Evolutionary conservation across 2,329 filamentous ascomycete genomes (phyloP).

Genomic region (Dissoconium aciculare): DNA sequence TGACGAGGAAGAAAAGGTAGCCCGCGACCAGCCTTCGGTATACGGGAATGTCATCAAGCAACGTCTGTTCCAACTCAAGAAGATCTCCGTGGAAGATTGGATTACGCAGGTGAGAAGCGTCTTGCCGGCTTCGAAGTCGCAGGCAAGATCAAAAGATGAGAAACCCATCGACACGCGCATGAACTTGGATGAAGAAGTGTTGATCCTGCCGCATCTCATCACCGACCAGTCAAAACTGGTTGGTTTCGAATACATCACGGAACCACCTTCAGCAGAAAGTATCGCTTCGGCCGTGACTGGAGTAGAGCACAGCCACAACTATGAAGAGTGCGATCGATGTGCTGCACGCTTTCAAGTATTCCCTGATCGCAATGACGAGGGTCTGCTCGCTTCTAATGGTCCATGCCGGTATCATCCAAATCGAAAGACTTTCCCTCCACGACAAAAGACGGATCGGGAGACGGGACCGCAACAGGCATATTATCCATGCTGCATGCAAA

Average conservation of each 20-base stretch:
- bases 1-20: conserved; percentile 65
- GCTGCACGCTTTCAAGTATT: conserved; percentile 79
- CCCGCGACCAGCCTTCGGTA: conserved; percentile 50
- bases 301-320: conserved; percentile 53
- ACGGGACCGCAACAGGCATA: conserved; percentile 42
- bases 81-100: conserved; percentile 61
- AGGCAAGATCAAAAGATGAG: conserved; percentile 11
- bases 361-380: conserved; percentile 63
- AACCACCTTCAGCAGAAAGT: conserved; percentile 48
- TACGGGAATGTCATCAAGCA: conserved; percentile 79
- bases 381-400: conserved; percentile 64
- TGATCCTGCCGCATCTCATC: conserved; percentile 46
- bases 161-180: conserved; percentile 53
- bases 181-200: conserved; percentile 49
- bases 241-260: conserved; percentile 59
- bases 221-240: conserved; percentile 51
- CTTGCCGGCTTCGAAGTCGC: conserved; percentile 14
- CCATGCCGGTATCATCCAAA: conserved; percentile 70
- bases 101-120: conserved; percentile 25
- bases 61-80: conserved; percentile 58
- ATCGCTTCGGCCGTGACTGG: conserved; percentile 52
- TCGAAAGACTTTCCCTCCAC: conserved; percentile 46
- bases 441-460: conserved; percentile 40
- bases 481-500: conserved; percentile 67
- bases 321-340: conserved; percentile 83